A percentile compares a stretch with the other conserved stretches of the same genome.
Evolutionary conservation across 768 basidiomycete species (phyloP).

Genomic region (Postia placenta): DNA sequence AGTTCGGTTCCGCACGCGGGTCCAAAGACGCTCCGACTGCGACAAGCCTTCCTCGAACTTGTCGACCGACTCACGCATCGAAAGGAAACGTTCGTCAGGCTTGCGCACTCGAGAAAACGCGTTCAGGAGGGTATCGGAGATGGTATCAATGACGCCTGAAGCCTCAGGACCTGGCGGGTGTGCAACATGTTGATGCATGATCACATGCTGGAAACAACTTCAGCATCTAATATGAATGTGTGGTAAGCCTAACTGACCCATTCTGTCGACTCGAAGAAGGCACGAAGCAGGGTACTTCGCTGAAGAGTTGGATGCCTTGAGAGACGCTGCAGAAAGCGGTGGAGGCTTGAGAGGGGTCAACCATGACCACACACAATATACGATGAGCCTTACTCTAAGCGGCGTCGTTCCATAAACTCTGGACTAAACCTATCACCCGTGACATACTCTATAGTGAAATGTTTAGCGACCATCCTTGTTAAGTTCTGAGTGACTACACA

Average conservation of each 20-base stretch:
- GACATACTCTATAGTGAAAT: slow-evolving; percentile 76
- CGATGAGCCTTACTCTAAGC: slow-evolving; percentile 62
- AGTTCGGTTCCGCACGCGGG: slow-evolving; percentile 70
- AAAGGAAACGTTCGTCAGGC: slow-evolving; percentile 91
- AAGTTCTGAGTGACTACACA: slow-evolving; percentile 34
- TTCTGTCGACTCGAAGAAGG: slow-evolving; percentile 97
- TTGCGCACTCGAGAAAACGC: slow-evolving; percentile 95
- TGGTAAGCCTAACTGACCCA: slow-evolving; percentile 60
- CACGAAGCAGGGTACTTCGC: slow-evolving; percentile 82
- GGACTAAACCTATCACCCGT: slow-evolving; percentile 96
- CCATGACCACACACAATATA: too few species aligned
- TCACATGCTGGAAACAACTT: slow-evolving; percentile 61
- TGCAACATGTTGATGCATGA: slow-evolving; percentile 94
- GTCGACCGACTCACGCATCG: slow-evolving; percentile 88
- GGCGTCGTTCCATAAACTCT: slow-evolving; percentile 93
- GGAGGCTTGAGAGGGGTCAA: slow-evolving; percentile 72
- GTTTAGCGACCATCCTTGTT: background rate
- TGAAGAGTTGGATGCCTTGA: slow-evolving; percentile 93
- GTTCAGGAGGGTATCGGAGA: slow-evolving; percentile 94
- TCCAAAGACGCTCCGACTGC: slow-evolving; percentile 76
- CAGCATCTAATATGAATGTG: slow-evolving; percentile 7
- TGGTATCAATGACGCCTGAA: slow-evolving; percentile 82
- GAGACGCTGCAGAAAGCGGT: slow-evolving; percentile 87
- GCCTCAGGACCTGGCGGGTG: slow-evolving; percentile 87
- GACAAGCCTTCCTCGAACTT: slow-evolving; percentile 94